A percentile compares a stretch with the other conserved stretches of the same genome.
phyloP scores from a whole-genome alignment of 164 flowering plant genomes.

The Litsea cubeba region DNA sequence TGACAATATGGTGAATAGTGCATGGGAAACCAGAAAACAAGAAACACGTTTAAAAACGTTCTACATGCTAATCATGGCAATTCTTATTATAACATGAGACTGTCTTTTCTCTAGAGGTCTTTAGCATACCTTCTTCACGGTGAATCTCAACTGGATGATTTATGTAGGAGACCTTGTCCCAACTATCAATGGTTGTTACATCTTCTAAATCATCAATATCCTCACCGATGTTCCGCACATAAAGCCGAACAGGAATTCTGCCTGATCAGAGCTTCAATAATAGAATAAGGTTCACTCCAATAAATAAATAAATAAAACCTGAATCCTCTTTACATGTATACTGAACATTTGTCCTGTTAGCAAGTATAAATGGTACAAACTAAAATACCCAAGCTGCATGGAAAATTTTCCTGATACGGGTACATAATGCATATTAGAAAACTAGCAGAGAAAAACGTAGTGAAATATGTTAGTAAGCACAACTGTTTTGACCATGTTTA shows the following conservation, averaged over 20 bases:
- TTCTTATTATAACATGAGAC: not conserved
- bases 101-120: not conserved
- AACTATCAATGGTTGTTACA: slow-evolving; percentile 54
- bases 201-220: slow-evolving; percentile 66
- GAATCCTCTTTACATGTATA: not conserved
- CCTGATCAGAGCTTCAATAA: slow-evolving; percentile 42
- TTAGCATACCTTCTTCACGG: slow-evolving; percentile 46
- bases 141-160: slow-evolving; percentile 76
- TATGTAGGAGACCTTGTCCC: slow-evolving; percentile 79
- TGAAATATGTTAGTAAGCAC: too few species aligned
- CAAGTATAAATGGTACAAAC: not conserved
- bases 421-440: not conserved
- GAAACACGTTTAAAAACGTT: too few species aligned
- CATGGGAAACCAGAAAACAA: too few species aligned
- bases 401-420: not conserved
- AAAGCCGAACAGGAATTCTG: slow-evolving; percentile 87
- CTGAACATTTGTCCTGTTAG: not conserved
- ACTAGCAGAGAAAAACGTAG: too few species aligned
- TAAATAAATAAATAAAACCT: not conserved
- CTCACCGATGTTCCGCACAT: slow-evolving; percentile 47
- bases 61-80: too few species aligned
- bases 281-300: slow-evolving; percentile 4
- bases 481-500: too few species aligned
- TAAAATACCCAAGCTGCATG: not conserved
- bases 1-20: too few species aligned